phyloP scores from a whole-genome alignment of 805 yeast genomes.

The Lachancea mirantina region DNA sequence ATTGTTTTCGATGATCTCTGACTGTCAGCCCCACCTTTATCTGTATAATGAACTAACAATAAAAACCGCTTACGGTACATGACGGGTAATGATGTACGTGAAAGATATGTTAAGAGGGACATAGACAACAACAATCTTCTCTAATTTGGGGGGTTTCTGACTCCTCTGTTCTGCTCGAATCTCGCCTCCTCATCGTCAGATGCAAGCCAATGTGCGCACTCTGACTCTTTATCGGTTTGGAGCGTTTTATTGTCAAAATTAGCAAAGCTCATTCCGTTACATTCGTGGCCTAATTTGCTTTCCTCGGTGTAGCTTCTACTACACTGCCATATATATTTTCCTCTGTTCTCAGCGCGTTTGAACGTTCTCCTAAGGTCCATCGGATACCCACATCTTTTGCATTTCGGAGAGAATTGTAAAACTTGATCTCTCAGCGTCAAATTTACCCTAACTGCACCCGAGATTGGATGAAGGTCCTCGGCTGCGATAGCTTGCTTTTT shows the following conservation, averaged over 20 bases:
- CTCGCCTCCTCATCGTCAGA: conserved; percentile 33
- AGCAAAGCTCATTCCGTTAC: conserved; percentile 46
- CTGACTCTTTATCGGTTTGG: conserved; percentile 28
- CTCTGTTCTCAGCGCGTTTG: conserved; percentile 39
- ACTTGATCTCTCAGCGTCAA: conserved; percentile 58
- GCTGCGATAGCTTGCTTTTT: conserved; percentile 30
- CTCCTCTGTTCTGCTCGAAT: conserved; percentile 13
- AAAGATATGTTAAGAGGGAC: too few species aligned
- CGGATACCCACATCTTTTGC: conserved; percentile 35
- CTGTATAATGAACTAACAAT: too few species aligned
- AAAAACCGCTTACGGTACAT: too few species aligned
- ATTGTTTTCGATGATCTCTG: too few species aligned
- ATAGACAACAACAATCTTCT: too few species aligned
- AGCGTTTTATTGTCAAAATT: conserved; percentile 34
- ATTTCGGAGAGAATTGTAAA: conserved; percentile 35
- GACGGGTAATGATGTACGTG: too few species aligned
- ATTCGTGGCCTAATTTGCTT: conserved; percentile 29
- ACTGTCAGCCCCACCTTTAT: too few species aligned
- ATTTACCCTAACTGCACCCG: conserved; percentile 50
- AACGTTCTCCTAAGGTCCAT: conserved; percentile 52
- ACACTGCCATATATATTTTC: conserved; percentile 65
- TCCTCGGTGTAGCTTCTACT: conserved; percentile 36
- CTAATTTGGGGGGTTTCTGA: too few species aligned
- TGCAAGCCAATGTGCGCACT: conserved; percentile 42
- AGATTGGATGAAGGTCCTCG: conserved; percentile 39